A percentile compares a stretch with the other conserved stretches of the same genome.
phyloP scores from a whole-genome alignment of 257 asterid species.

The Solanum dulcamara region DNA sequence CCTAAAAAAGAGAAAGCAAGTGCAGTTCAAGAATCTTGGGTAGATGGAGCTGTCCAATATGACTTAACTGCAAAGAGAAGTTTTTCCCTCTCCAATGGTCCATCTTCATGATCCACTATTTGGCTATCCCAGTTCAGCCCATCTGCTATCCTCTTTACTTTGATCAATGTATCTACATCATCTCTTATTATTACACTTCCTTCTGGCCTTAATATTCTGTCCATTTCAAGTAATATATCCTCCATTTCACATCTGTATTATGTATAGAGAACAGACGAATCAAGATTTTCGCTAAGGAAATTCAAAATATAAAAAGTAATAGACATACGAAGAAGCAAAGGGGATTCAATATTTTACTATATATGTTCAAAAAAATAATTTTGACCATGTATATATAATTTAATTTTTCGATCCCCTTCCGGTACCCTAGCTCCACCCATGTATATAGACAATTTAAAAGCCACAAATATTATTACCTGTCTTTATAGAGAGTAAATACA shows the following conservation, averaged over 20 bases:
- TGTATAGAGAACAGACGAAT: background rate
- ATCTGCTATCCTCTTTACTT: constrained; percentile 60
- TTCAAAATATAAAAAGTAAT: background rate
- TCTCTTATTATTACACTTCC: constrained; percentile 75
- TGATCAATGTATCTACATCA: constrained; percentile 51
- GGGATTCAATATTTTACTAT: background rate
- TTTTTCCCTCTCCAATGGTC: constrained; percentile 68
- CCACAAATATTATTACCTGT: constrained; percentile 20
- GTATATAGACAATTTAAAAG: too few species aligned
- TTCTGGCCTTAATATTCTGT: constrained; percentile 67
- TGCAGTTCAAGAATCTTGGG: background rate
- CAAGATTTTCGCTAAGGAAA: background rate
- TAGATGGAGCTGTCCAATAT: constrained; percentile 74
- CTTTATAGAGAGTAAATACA: constrained; percentile 52
- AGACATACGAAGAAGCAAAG: background rate
- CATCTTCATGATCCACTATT: constrained; percentile 81
- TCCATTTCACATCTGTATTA: constrained; percentile 59
- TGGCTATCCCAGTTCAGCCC: constrained; percentile 71
- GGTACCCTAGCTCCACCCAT: too few species aligned
- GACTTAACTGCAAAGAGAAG: constrained; percentile 65
- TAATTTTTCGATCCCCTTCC: too few species aligned
- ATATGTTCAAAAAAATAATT: too few species aligned
- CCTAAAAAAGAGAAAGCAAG: background rate
- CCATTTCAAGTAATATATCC: constrained; percentile 73
- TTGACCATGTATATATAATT: too few species aligned